phyloP scores from a whole-genome alignment of 495 filamentous ascomycete genomes.

The Cercophora scortea region DNA sequence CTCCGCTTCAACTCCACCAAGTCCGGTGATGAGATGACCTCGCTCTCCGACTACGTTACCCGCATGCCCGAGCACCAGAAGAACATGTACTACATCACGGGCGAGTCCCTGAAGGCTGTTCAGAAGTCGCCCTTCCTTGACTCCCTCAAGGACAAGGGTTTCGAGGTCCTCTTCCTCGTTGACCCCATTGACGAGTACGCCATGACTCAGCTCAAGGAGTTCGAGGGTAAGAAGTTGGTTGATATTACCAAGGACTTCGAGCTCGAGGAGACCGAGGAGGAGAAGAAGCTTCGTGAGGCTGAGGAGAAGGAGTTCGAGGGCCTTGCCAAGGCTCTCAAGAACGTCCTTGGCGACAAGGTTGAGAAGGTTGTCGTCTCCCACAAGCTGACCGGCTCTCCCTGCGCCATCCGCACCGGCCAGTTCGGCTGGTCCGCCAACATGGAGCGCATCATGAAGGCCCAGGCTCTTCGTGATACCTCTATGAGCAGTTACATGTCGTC shows the following conservation, averaged over 20 bases:
- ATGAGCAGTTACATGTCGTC: conserved; percentile 99
- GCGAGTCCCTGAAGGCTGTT: conserved; percentile 98
- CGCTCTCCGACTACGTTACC: conserved; percentile 91
- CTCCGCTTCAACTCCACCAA: conserved; percentile 98
- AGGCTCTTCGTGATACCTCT: conserved; percentile 98
- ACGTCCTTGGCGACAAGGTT: conserved; percentile 97
- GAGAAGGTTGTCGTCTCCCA: conserved; percentile 99
- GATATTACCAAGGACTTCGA: conserved; percentile 99
- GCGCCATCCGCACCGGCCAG: conserved; percentile 98
- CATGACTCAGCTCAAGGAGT: conserved; percentile 99
- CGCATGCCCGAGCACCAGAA: conserved; percentile 99
- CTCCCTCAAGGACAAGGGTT: conserved; percentile 98
- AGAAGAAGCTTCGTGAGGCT: conserved; percentile 92
- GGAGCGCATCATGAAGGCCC: conserved; percentile 99
- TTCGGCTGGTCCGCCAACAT: conserved; percentile 99
- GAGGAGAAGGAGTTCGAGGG: conserved; percentile 97
- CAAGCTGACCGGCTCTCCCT: conserved; percentile 93
- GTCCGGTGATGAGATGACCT: conserved; percentile 92
- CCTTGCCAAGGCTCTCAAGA: conserved; percentile 94
- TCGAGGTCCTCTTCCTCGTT: conserved; percentile 98
- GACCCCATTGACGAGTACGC: conserved; percentile 99
- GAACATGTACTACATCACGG: conserved; percentile 99
- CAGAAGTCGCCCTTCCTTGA: conserved; percentile 98
- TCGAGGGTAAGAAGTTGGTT: conserved; percentile 98
- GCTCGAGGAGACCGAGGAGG: conserved; percentile 98